A percentile compares a stretch with the other conserved stretches of the same genome.
phyloP scores from a whole-genome alignment of 306 rosid species.

The Fragaria ananassa region DNA sequence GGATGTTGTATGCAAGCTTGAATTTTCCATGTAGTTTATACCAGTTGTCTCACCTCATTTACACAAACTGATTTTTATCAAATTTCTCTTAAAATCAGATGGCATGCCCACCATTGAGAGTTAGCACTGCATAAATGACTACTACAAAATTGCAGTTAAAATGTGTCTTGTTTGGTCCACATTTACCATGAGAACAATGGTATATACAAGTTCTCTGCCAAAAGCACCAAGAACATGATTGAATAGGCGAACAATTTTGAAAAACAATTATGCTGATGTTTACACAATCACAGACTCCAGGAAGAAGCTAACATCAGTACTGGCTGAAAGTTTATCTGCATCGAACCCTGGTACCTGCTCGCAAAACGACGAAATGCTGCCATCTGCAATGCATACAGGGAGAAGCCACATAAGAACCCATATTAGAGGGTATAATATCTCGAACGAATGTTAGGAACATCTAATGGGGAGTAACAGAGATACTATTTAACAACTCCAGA shows the following conservation, averaged over 20 bases:
- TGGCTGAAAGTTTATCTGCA: background rate
- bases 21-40: background rate
- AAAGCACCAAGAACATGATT: background rate
- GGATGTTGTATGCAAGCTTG: background rate
- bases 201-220: background rate
- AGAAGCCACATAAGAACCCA: background rate
- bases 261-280: background rate
- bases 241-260: background rate
- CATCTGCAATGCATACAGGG: background rate
- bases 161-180: background rate
- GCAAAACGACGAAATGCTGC: background rate
- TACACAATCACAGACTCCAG: background rate
- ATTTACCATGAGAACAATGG: slow-evolving; percentile 13
- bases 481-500: background rate
- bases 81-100: background rate
- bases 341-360: background rate
- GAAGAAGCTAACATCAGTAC: background rate
- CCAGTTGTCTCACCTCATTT: background rate
- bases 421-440: background rate
- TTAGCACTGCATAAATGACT: background rate
- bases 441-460: background rate
- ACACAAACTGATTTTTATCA: background rate
- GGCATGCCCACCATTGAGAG: background rate
- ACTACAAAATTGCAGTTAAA: slow-evolving; percentile 18
- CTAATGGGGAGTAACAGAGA: background rate